Base-by-base conservation (phyloP, 352 stramenopile genomes). In the Phytophthora cactorum region DNA sequence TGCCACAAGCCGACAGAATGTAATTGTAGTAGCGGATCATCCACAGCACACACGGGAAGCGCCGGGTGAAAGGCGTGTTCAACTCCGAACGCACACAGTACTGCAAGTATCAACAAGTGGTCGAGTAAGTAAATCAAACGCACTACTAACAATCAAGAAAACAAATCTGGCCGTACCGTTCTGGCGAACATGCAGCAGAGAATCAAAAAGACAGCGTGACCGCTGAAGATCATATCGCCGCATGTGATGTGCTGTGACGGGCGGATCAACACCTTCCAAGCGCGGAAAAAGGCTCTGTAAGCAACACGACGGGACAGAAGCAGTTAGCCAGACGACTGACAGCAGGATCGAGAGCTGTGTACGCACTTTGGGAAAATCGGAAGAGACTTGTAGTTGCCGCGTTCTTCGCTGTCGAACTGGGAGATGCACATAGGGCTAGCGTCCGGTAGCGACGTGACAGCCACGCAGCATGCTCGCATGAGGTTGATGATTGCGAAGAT, bases 191-290 rank as follows among this genome's bases (percentile, higher is more conserved):
- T 93, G 52, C 76, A 79, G 64, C 84, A 94, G 44, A 96, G 81
- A 73, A 93, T 84, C 36, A 96, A 74, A 70, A 95, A 96, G 12
- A 96, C 88, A 5, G 84, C 84, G 70, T 96, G 88, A 32, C 88
- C 88, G 64, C 88, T 96, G 72, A 96, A 96, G 72, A 96, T 82
- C 88, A 96, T 96, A 54, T 96, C 88, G 64, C 88, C 88, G 63
- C 88, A 96, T 11, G 88, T 96, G 63, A 96, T 96, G 72, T 96
- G 83, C 68, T 95, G 81, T 46, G 88, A 92, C 34, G 88, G 88
- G 39, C 84, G 74, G 39, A 91, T 83, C 61, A 96, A 80, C 36
- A 96, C 88, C 63, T 96, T 95, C 74, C 78, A 90, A 11, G 88
- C 88, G 50, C 88, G 88, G 25, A 77, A 71, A 60, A 95, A 91